Base-by-base conservation (phyloP, 352 stramenopile genomes). In the Pythium aphanidermatum region DNA sequence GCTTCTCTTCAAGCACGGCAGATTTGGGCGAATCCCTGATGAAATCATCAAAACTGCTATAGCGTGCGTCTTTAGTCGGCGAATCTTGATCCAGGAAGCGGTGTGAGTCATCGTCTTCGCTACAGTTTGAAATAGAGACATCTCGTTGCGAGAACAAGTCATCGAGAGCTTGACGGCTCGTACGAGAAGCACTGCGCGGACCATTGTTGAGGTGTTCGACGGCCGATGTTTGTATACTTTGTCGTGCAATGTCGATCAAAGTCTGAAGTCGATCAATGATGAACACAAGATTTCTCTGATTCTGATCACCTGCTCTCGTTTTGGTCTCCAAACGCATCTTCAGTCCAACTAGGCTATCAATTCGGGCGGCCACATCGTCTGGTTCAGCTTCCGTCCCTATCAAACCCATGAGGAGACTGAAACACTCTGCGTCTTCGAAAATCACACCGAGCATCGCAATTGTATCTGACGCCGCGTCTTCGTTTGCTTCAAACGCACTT, bases 361-460 rank as follows among this genome's bases (percentile, higher is more conserved):
- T 17, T 46, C 27, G 4, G 55, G 37, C 16, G 21, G 27, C 3
- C 36, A 25, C 38, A 50, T 39, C n/a, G 54, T 37, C 2, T 51
- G 31, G 20, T 17, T 51, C 16, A 38, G n/a, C n/a, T n/a, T n/a
- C n/a, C n/a, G n/a, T n/a, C n/a, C n/a, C n/a, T n/a, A n/a, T n/a
- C n/a, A n/a, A n/a, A n/a, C n/a, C n/a, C n/a, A n/a, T n/a, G n/a
- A 69, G 14, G 6, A 26, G 26, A 8, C 58, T 37, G 7, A 46
- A 46, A 12, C 49, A 58, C 4, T 16, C 36, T 5, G 45, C 26
- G 13, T 82, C 65, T 2, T 58, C 52, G 11, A 83, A 40, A 4
- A 83, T 44, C 10, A 52, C 42, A 17, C 70, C 55, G 9, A 83
- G 59, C 2, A 83, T 35, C 8, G 66, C 50, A 12, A 83, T 53